Evolutionary conservation across 306 rosid species (phyloP).

Genomic region (Citrullus colocynthis): DNA sequence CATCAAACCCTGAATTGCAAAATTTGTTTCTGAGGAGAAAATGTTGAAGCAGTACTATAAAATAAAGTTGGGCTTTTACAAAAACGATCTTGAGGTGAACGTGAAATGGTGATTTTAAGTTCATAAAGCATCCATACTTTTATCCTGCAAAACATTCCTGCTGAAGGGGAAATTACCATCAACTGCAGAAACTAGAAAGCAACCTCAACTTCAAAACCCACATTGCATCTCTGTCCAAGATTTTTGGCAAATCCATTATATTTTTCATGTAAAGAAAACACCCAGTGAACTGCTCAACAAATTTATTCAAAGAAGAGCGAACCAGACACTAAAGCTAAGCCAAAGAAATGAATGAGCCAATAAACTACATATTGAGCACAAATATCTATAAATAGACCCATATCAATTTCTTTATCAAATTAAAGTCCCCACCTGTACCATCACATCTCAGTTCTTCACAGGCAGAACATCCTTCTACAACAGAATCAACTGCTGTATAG

Average conservation of each 20-base stretch:
- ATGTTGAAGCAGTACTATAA: background rate
- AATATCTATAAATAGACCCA: background rate
- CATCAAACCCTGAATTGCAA: background rate
- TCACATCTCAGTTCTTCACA: conserved; percentile 88
- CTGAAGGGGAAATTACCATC: background rate
- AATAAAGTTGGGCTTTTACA: background rate
- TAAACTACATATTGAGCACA: background rate
- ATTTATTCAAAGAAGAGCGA: background rate
- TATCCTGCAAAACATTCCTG: background rate
- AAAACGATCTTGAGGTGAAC: background rate
- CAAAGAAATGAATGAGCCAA: background rate
- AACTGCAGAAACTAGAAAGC: background rate
- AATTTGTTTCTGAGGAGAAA: background rate
- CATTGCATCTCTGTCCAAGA: background rate
- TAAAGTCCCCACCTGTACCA: conserved; percentile 62
- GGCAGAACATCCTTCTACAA: conserved; percentile 77
- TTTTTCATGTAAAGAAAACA: background rate
- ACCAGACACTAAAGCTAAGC: background rate
- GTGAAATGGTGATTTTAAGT: background rate
- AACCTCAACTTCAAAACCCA: background rate
- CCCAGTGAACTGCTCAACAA: background rate
- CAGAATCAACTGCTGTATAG: conserved; percentile 72
- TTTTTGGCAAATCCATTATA: background rate
- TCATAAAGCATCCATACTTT: background rate
- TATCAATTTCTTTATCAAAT: background rate